Percentiles rank a stretch among this genome's conserved stretches.
These are phyloP conservation scores for Reticulascus tulasneorum DNA, from an alignment of 2,329 filamentous ascomycete species.

Conservation along the genomic window DNA sequence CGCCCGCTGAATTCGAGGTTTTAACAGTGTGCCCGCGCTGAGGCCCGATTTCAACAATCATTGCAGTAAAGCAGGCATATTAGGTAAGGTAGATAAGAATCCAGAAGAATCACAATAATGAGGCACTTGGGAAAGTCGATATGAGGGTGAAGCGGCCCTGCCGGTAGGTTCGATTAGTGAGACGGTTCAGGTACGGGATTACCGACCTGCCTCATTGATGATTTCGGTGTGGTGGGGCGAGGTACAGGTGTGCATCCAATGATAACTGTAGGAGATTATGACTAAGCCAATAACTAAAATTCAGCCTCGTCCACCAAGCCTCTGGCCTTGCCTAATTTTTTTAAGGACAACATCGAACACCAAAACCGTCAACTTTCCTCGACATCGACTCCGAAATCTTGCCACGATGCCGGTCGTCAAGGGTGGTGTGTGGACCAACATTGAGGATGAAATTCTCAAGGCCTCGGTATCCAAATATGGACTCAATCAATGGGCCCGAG, in stretches of 20 bases:
- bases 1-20: no score
- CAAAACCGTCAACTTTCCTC: not conserved
- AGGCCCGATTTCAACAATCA: no score
- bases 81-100: no score
- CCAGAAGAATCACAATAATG: no score
- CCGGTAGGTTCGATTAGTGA: no score
- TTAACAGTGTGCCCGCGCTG: no score
- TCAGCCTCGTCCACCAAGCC: slow-evolving; percentile 11
- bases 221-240: slow-evolving; percentile 1
- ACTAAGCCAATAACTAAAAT: slow-evolving; percentile 6
- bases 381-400: not conserved
- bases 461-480: slow-evolving; percentile 93
- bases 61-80: no score
- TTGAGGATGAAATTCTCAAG: slow-evolving; percentile 95
- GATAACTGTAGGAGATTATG: not conserved
- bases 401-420: slow-evolving; percentile 66
- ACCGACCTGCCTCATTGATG: slow-evolving; percentile 7
- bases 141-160: no score
- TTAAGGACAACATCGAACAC: slow-evolving; percentile 4
- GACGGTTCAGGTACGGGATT: no score
- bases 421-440: slow-evolving; percentile 72
- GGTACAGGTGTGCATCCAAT: slow-evolving; percentile 3
- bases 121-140: no score
- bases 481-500: slow-evolving; percentile 96
- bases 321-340: slow-evolving; percentile 7